Base-by-base conservation (phyloP, 805 yeast genomes). In the Hanseniaspora meyeri region DNA sequence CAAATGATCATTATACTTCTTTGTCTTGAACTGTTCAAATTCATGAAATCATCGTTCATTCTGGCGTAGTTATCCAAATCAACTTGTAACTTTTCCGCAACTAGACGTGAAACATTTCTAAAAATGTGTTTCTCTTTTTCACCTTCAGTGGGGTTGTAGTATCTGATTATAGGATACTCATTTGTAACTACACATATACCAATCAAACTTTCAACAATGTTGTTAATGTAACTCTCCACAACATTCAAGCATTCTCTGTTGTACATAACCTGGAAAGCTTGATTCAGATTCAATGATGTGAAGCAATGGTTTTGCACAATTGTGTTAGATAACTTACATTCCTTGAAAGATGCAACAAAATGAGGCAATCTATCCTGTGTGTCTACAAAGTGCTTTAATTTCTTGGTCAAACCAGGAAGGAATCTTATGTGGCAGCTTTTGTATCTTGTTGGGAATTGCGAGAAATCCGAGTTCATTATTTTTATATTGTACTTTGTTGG, bases 131-230 rank as follows among this genome's bases (percentile, higher is more conserved):
- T 66, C 10, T 75, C 73, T 40, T 78, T 71, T 63, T 65, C 66
- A 17, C 76, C 72, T 43, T 77, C 77, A 5, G 82, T 77, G 9
- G 79, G 73, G 64, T 81, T 62, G 9, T 66, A 83, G 69, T 80
- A 87, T 61, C 98, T 75, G 20, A 93, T 79, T 46, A 85, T 77
- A 2, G 98, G 98, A 62, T 85, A 87, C 64, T 90, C 97, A 14
- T 95, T 95, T 1, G 93, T 81, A 10, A 85, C 65, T 8, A 85
- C 78, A 73, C 95, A 86, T 27, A 87, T 62, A 61, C 83, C 80
- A 34, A 88, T 80, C 61, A 93, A 72, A 24, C 87, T 68, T 42
- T 77, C 71, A 1, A 91, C 87, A 0, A 85, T 79, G 52, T 68
- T 69, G 19, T 75, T 71, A 16, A 87, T 73, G 57, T 84, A 83